Base-by-base conservation (phyloP, 257 asterid species). In the Euphrasia confusa region DNA sequence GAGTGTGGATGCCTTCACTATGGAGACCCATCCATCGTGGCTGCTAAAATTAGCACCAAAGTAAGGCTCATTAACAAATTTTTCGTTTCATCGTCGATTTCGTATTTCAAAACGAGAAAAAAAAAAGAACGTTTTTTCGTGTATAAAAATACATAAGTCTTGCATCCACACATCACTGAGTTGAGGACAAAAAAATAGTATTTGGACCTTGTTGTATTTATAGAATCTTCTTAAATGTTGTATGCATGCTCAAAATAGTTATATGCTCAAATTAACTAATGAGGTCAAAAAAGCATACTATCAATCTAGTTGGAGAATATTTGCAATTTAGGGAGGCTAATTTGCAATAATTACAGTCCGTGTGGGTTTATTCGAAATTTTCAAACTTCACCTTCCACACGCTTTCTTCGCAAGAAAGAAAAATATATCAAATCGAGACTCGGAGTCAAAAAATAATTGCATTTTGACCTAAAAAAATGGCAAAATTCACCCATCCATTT, bases 11-110 rank as follows among this genome's bases (percentile, higher is more conserved):
- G 11, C 8, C 26, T 35, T 42, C 56, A 10, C 15, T 24, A n/a
- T 35, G 13, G 1, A 48, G 11, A 39, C 50, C 65, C 65, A 67
- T 67, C 26, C 61, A 30, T 32, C 32, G n/a, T 56, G 47, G n/a
- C 64, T 26, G 49, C n/a, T 55, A 58, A 58, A 48, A 27, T 48
- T 63, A 50, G 58, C 45, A 62, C 30, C 15, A n/a, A 28, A 7
- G 28, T 14, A 44, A 7, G 52, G 65, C 11, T 39, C 7, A 4
- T 39, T 39, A 7, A 10, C 45, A 39, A 39, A 49, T 15, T 53
- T 21, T 21, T 21, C 24, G 18, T 2, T 53, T 53, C 21, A 7
- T 5, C 7, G 18, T 17, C 2, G 58, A 5, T 30, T 30, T 30
- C 3, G 33, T 30, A 30, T 4, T 30, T 5, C 33, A 1, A 28